Percentiles rank a stretch among this genome's conserved stretches.
Conservation (phyloP, 306 rosid species). For the Cucurbita maxima region DNA sequence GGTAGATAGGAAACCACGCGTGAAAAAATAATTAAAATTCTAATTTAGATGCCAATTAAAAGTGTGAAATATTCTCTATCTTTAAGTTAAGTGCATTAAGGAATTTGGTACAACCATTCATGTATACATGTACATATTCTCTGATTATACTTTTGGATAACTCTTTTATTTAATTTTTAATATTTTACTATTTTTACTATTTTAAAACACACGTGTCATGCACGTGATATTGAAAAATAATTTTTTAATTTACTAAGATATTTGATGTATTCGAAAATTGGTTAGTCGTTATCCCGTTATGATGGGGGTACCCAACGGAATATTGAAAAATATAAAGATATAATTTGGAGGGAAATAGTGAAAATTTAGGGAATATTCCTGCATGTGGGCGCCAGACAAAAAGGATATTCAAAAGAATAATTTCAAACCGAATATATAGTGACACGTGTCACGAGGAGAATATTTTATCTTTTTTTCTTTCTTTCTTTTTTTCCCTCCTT, state of each 20-base stretch:
- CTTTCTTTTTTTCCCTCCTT: not conserved
- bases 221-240: no score
- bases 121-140: not conserved
- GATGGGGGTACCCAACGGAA: not conserved
- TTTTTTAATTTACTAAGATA: not conserved
- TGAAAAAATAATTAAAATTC: not conserved
- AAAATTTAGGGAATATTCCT: slow-evolving; percentile 3
- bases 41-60: not conserved
- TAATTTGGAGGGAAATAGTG: slow-evolving; percentile 1
- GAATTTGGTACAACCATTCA: slow-evolving; percentile 1
- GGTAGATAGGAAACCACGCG: not conserved
- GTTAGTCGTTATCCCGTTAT: not conserved
- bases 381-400: slow-evolving; percentile 40
- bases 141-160: not conserved
- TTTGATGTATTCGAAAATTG: not conserved
- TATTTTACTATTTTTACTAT: no score
- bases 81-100: slow-evolving; percentile 1
- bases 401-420: slow-evolving; percentile 82
- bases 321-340: not conserved
- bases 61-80: not conserved
- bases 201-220: no score
- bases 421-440: slow-evolving; percentile 36
- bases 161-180: not conserved
- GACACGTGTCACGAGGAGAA: slow-evolving; percentile 52
- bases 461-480: slow-evolving; percentile 10